These are phyloP conservation scores for Geoglossum cookeanum DNA, from an alignment of 2,329 filamentous ascomycete species.

Conservation along the genomic window DNA sequence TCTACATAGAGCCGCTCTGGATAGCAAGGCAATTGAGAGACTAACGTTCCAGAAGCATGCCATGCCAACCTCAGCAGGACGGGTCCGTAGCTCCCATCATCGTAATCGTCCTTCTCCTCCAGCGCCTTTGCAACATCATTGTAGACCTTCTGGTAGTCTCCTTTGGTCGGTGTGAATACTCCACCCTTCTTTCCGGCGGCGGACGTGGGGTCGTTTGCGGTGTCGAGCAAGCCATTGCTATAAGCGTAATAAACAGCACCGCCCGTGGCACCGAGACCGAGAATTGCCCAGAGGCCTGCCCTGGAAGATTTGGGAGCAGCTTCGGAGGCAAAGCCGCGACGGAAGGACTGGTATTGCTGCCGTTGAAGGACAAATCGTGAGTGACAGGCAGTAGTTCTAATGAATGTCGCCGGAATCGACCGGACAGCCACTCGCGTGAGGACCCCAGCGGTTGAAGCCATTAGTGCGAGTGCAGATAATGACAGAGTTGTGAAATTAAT, in stretches of 20 bases:
- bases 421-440: constrained; percentile 21
- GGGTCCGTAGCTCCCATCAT: constrained; percentile 89
- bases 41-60: constrained; percentile 70
- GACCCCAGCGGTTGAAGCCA: constrained; percentile 20
- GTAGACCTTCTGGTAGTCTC: constrained; percentile 93
- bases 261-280: constrained; percentile 38
- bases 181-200: constrained; percentile 23
- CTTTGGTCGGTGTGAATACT: constrained; percentile 53
- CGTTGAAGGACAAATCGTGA: constrained; percentile 39
- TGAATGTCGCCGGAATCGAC: constrained; percentile 22
- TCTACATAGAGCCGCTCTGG: background rate
- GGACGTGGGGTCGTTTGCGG: constrained; percentile 21
- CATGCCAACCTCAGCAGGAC: constrained; percentile 81
- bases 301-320: constrained; percentile 8
- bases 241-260: constrained; percentile 47
- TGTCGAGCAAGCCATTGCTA: constrained; percentile 26
- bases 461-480: constrained; percentile 7
- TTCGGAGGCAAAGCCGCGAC: constrained; percentile 64
- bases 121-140: constrained; percentile 62
- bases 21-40: constrained; percentile 5
- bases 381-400: constrained; percentile 39
- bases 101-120: constrained; percentile 84
- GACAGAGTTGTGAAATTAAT: too few species aligned
- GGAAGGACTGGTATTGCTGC: constrained; percentile 53
- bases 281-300: constrained; percentile 24